Percentiles rank a stretch among this genome's conserved stretches.
Conservation (phyloP, 805 yeast genomes). For the Nakazawaea sp. region DNA sequence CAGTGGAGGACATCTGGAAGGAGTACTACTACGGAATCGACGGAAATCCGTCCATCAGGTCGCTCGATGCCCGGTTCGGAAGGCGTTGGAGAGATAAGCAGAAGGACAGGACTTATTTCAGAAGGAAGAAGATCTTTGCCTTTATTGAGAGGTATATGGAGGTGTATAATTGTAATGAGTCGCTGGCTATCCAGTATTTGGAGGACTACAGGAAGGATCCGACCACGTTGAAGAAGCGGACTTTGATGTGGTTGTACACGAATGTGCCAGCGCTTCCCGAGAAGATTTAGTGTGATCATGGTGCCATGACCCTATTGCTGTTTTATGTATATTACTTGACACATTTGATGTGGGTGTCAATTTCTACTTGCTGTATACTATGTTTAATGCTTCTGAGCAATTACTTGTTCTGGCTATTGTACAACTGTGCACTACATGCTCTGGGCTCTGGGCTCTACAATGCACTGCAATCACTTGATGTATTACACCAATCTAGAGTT, state of each 20-base stretch:
- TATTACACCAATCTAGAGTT: too few relatives aligned
- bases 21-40: constrained; percentile 30
- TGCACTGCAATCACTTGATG: too few relatives aligned
- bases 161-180: constrained; percentile 17
- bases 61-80: constrained; percentile 24
- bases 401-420: too few relatives aligned
- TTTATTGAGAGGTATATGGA: constrained; percentile 17
- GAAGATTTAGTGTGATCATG: too few relatives aligned
- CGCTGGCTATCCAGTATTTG: constrained; percentile 24
- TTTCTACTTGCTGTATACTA: too few relatives aligned
- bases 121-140: constrained; percentile 25
- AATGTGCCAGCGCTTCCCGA: constrained; percentile 18
- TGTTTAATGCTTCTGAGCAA: too few relatives aligned
- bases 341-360: too few relatives aligned
- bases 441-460: too few relatives aligned
- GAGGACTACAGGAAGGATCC: constrained; percentile 25
- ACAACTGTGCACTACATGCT: too few relatives aligned
- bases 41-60: constrained; percentile 28
- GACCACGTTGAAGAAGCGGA: constrained; percentile 21
- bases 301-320: too few relatives aligned
- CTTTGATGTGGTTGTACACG: constrained; percentile 24
- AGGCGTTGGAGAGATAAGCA: constrained; percentile 33
- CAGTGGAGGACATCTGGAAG: constrained; percentile 27
- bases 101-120: constrained; percentile 28
- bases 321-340: too few relatives aligned